These are phyloP conservation scores for Chaetomium cochliodes DNA, from an alignment of 495 filamentous ascomycete genomes.

Conservation along the genomic window DNA sequence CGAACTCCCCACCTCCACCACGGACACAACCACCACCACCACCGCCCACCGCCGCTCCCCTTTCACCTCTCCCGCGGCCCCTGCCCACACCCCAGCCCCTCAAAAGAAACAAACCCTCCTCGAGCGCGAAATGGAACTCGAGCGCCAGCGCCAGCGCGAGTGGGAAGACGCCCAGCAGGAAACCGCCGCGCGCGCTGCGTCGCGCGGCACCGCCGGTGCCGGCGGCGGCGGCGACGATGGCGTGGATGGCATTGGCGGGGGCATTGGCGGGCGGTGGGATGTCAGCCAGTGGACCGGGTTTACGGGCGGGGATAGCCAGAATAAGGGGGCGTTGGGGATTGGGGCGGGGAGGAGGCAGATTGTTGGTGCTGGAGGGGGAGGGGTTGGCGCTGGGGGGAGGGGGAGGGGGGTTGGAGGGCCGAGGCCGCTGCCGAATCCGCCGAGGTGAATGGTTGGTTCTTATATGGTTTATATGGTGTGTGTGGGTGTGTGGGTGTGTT, in stretches of 20 bases:
- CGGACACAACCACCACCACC: slow-evolving; percentile 55
- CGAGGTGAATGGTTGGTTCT: slow-evolving; percentile 24
- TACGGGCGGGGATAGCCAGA: slow-evolving; percentile 81
- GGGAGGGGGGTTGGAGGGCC: slow-evolving; percentile 80
- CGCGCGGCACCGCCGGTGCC: background rate
- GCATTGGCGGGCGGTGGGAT: slow-evolving; percentile 69
- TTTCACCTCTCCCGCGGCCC: slow-evolving; percentile 66
- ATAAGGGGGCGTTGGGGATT: slow-evolving; percentile 66
- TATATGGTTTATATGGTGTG: no score
- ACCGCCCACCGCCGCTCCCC: slow-evolving; percentile 66
- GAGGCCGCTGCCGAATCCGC: slow-evolving; percentile 57
- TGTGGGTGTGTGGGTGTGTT: background rate
- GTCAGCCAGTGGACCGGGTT: slow-evolving; percentile 83
- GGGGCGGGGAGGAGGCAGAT: slow-evolving; percentile 78
- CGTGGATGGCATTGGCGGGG: slow-evolving; percentile 55
- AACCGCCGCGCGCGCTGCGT: slow-evolving; percentile 42
- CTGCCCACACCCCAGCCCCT: slow-evolving; percentile 63
- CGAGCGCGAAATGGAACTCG: slow-evolving; percentile 93
- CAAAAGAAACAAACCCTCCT: slow-evolving; percentile 64
- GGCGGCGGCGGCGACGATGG: slow-evolving; percentile 36
- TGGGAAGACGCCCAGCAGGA: slow-evolving; percentile 92
- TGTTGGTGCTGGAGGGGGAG: slow-evolving; percentile 41
- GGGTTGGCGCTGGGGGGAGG: slow-evolving; percentile 64
- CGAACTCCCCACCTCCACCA: slow-evolving; percentile 46
- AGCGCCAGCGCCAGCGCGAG: slow-evolving; percentile 86